Evolutionary conservation across 1,284 basidiomycete genomes (phyloP).

Genomic region (Naganishia cerealis): DNA sequence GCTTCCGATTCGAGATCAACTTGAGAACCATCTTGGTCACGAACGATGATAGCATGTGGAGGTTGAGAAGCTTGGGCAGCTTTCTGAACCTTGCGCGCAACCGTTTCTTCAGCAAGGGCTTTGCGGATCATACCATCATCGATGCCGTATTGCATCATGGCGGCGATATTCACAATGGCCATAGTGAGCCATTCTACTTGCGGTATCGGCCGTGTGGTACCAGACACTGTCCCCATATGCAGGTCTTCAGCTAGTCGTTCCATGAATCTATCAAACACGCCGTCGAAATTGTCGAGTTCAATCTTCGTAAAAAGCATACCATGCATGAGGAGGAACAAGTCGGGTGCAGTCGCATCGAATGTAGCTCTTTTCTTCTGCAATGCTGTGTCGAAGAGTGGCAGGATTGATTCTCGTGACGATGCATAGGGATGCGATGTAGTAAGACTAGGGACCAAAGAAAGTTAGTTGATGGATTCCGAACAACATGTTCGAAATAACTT

Average conservation of each 20-base stretch:
- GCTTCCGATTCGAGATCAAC: constrained; percentile 32
- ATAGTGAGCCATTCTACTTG: constrained; percentile 96
- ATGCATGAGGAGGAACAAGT: constrained; percentile 86
- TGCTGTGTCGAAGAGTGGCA: constrained; percentile 75
- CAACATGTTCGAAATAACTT: constrained; percentile 38
- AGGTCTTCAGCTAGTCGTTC: constrained; percentile 71
- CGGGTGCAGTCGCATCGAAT: constrained; percentile 73
- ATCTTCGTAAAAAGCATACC: constrained; percentile 95
- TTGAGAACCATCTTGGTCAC: constrained; percentile 19
- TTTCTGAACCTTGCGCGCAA: constrained; percentile 43
- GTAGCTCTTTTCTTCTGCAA: constrained; percentile 67
- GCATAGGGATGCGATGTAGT: constrained; percentile 83
- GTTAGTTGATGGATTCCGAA: neutral
- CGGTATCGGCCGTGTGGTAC: constrained; percentile 55
- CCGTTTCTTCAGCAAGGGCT: constrained; percentile 51
- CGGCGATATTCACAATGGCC: constrained; percentile 77
- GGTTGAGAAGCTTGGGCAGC: constrained; percentile 46
- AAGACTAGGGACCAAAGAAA: constrained; percentile 60
- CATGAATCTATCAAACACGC: constrained; percentile 76
- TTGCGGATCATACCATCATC: constrained; percentile 69
- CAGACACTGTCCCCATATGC: constrained; percentile 60
- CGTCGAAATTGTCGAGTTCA: constrained; percentile 83
- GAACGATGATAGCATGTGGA: constrained; percentile 21
- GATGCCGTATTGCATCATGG: constrained; percentile 85
- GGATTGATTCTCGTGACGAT: constrained; percentile 80